Evolutionary conservation across 257 asterid genomes (phyloP).

Genomic region (Solanum sitiens): DNA sequence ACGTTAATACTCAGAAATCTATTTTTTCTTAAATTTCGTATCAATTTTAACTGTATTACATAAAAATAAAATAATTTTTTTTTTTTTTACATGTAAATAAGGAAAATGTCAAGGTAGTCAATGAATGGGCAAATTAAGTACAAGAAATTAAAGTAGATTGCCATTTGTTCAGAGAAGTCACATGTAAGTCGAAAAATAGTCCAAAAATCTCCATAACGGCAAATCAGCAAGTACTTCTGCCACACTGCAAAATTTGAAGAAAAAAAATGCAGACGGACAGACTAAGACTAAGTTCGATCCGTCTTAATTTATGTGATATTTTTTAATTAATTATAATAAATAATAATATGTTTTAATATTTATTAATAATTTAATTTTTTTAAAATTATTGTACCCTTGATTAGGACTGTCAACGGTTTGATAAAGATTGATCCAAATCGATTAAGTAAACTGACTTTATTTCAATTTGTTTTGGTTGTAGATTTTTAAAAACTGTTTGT

Average conservation of each 20-base stretch:
- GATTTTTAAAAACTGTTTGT: no score
- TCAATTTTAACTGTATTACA: background rate
- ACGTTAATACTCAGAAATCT: background rate
- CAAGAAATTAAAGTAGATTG: background rate
- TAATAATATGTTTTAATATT: no score
- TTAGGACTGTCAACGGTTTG: no score
- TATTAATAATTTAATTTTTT: no score
- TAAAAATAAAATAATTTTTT: background rate
- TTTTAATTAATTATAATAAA: no score
- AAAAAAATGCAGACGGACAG: background rate
- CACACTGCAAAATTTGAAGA: background rate
- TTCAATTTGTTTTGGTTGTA: no score
- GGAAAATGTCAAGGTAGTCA: background rate
- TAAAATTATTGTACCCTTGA: no score
- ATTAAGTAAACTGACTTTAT: no score
- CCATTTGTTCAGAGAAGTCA: background rate
- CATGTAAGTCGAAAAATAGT: background rate
- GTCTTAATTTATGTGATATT: background rate
- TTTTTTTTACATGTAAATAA: background rate
- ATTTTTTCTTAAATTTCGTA: background rate
- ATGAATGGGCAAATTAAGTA: background rate
- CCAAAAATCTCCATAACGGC: background rate
- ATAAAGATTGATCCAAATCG: no score
- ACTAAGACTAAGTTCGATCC: background rate
- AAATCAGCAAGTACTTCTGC: background rate